These are phyloP conservation scores for Monosporascus sp. DNA, from an alignment of 2,329 filamentous ascomycete genomes.

Conservation along the genomic window DNA sequence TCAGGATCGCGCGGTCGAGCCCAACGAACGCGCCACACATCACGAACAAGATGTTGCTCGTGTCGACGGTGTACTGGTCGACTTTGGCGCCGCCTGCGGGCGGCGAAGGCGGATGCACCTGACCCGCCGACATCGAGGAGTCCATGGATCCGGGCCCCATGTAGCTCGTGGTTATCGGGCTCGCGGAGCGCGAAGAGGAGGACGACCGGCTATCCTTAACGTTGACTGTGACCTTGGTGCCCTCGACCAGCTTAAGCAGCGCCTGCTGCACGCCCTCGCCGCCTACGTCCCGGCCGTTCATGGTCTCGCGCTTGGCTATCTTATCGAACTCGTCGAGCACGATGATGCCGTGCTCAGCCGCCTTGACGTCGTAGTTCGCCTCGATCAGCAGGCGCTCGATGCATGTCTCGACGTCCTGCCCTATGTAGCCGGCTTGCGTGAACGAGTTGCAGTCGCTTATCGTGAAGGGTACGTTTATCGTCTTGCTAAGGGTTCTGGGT, in stretches of 20 bases:
- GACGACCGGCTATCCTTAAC: conserved; percentile 68
- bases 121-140: conserved; percentile 34
- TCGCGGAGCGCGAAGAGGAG: conserved; percentile 39
- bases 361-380: conserved; percentile 79
- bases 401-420: conserved; percentile 94
- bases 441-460: conserved; percentile 96
- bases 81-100: conserved; percentile 34
- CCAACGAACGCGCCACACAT: conserved; percentile 95
- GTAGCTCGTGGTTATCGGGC: conserved; percentile 49
- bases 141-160: conserved; percentile 36
- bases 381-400: conserved; percentile 87
- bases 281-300: conserved; percentile 87
- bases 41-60: conserved; percentile 94
- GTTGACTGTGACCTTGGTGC: conserved; percentile 86
- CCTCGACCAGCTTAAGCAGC: conserved; percentile 90
- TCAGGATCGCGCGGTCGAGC: conserved; percentile 78
- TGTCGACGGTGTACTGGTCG: conserved; percentile 72
- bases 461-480: conserved; percentile 91
- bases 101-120: conserved; percentile 36
- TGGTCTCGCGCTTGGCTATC: conserved; percentile 81
- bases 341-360: conserved; percentile 86
- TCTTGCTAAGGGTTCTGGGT: conserved; percentile 77
- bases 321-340: conserved; percentile 98
- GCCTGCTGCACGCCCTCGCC: conserved; percentile 97
- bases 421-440: conserved; percentile 95